Conservation (phyloP, 106 monocot genomes). For the Dendrobium officinale region DNA sequence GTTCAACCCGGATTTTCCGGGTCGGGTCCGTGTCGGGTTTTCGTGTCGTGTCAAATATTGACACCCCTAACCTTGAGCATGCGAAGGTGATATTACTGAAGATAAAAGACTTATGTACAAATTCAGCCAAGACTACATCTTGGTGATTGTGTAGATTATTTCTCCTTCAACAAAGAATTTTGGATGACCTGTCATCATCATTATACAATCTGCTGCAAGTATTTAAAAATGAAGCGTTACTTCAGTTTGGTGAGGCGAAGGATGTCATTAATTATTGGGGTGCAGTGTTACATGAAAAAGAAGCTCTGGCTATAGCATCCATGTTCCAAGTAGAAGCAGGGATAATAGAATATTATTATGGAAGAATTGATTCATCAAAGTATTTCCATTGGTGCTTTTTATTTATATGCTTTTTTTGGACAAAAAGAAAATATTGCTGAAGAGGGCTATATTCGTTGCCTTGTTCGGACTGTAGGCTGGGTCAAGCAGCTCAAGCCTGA, state of each 20-base stretch:
- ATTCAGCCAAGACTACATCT: constrained; percentile 36
- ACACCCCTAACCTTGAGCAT: constrained; percentile 64
- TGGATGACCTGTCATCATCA: constrained; percentile 73
- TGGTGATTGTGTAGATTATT: constrained; percentile 87
- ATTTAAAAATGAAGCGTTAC: constrained; percentile 41
- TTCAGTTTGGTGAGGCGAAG: constrained; percentile 56
- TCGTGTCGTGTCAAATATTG: too few relatives aligned
- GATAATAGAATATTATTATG: constrained; percentile 64
- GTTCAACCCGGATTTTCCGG: too few relatives aligned
- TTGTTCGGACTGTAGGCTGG: too few relatives aligned
- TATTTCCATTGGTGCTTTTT: constrained; percentile 3
- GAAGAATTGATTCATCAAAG: constrained; percentile 74
- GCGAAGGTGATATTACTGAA: constrained; percentile 57
- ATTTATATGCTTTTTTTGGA: not conserved
- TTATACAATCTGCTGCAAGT: constrained; percentile 51
- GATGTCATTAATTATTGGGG: constrained; percentile 56
- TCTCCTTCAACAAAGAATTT: constrained; percentile 77
- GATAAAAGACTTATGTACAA: constrained; percentile 27
- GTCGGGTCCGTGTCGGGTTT: too few relatives aligned
- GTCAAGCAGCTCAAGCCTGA: too few relatives aligned
- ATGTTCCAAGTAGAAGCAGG: constrained; percentile 67
- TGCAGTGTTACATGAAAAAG: constrained; percentile 44
- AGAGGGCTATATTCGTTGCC: not conserved
- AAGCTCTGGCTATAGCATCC: constrained; percentile 59
- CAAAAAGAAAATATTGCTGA: not conserved